Evolutionary conservation across 2,329 filamentous ascomycete genomes (phyloP).

Genomic region (Helotiales sp.): DNA sequence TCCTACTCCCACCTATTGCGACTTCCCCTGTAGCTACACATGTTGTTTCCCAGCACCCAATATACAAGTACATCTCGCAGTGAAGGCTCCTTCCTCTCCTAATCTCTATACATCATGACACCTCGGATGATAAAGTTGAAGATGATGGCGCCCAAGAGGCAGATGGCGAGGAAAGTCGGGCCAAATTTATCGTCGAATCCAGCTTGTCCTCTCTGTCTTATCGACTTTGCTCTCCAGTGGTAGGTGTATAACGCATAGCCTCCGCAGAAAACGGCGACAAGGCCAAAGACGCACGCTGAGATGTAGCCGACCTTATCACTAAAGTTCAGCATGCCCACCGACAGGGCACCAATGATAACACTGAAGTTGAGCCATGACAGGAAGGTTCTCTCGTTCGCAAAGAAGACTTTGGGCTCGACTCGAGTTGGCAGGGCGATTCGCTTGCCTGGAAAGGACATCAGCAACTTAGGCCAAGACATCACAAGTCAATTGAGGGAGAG

Average conservation of each 20-base stretch:
- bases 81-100: background rate
- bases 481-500: background rate
- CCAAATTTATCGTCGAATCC: constrained; percentile 97
- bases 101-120: constrained; percentile 16
- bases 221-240: constrained; percentile 95
- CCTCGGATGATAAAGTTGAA: constrained; percentile 93
- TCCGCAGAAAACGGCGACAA: constrained; percentile 94
- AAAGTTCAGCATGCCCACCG: constrained; percentile 97
- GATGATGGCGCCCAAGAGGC: constrained; percentile 83
- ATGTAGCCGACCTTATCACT: constrained; percentile 94
- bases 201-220: constrained; percentile 85
- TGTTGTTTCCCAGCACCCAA: background rate
- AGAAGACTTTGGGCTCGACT: constrained; percentile 99
- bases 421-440: constrained; percentile 96
- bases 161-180: constrained; percentile 84
- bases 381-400: constrained; percentile 99
- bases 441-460: constrained; percentile 65
- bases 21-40: background rate
- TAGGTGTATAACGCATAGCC: constrained; percentile 92
- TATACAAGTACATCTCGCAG: background rate
- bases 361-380: constrained; percentile 99
- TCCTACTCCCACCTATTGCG: background rate
- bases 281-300: constrained; percentile 88
- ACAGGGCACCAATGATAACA: constrained; percentile 93
- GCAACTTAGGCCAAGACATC: background rate